These are phyloP conservation scores for Fusarium duplospermum DNA, from an alignment of 2,329 filamentous ascomycete genomes.

Conservation along the genomic window DNA sequence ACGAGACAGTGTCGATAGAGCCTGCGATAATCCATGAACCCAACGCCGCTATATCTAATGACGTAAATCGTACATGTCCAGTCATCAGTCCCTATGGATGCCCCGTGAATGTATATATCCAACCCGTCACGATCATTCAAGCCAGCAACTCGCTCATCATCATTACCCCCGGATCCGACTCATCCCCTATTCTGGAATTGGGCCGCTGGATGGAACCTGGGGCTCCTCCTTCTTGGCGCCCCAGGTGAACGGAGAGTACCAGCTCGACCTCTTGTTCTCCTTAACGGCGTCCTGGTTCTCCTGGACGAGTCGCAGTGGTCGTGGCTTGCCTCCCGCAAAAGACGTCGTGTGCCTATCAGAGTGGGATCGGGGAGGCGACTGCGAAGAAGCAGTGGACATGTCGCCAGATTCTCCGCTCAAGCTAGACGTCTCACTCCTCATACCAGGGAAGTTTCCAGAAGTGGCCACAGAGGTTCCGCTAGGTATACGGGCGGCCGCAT, in stretches of 20 bases:
- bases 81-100: slow-evolving; percentile 41
- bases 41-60: slow-evolving; percentile 47
- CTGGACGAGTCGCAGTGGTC: slow-evolving; percentile 88
- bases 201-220: slow-evolving; percentile 41
- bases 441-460: slow-evolving; percentile 77
- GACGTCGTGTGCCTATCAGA: slow-evolving; percentile 66
- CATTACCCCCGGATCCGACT: slow-evolving; percentile 7
- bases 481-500: slow-evolving; percentile 63
- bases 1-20: slow-evolving; percentile 40
- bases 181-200: slow-evolving; percentile 50
- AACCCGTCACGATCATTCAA: slow-evolving; percentile 39
- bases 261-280: slow-evolving; percentile 71
- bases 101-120: slow-evolving; percentile 42
- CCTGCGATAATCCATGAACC: slow-evolving; percentile 46
- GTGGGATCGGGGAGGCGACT: slow-evolving; percentile 65
- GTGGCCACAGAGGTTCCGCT: slow-evolving; percentile 59
- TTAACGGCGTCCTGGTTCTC: slow-evolving; percentile 71
- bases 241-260: slow-evolving; percentile 70
- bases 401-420: slow-evolving; percentile 75
- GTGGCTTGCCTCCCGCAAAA: slow-evolving; percentile 76
- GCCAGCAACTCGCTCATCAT: slow-evolving; percentile 17
- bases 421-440: slow-evolving; percentile 73
- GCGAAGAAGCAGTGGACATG: slow-evolving; percentile 57
- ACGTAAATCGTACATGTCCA: slow-evolving; percentile 48
- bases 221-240: slow-evolving; percentile 62